Percentiles rank a stretch among this genome's conserved stretches.
Evolutionary conservation across 2,329 filamentous ascomycete species (phyloP).

Genomic region (Camillea tinctor): DNA sequence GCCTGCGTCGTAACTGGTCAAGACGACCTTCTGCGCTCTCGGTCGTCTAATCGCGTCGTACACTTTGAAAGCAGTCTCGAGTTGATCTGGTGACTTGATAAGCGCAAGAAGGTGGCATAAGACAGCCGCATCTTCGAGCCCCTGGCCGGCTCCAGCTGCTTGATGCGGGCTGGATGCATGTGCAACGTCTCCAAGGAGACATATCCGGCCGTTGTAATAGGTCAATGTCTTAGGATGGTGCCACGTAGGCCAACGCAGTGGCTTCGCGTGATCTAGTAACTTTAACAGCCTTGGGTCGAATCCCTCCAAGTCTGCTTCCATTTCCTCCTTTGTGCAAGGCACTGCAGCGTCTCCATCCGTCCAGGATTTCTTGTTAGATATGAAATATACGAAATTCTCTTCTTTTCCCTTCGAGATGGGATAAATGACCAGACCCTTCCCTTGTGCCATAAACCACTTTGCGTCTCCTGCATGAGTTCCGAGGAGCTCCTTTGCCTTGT

Average conservation of each 20-base stretch:
- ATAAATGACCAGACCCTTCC: conserved; percentile 22
- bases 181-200: conserved; percentile 28
- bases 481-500: conserved; percentile 24
- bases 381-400: conserved; percentile 28
- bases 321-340: conserved; percentile 27
- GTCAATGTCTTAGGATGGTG: conserved; percentile 27
- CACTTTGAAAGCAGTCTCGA: conserved; percentile 24
- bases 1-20: conserved; percentile 31
- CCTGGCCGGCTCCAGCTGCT: conserved; percentile 28
- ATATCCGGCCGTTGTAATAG: conserved; percentile 23
- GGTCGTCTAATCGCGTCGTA: conserved; percentile 32
- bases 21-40: conserved; percentile 31
- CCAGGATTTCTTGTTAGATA: conserved; percentile 19
- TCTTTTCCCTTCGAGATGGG: conserved; percentile 27
- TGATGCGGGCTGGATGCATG: conserved; percentile 27
- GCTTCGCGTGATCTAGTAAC: conserved; percentile 25
- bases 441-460: conserved; percentile 29
- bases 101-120: conserved; percentile 24
- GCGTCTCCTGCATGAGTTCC: conserved; percentile 29
- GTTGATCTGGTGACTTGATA: conserved; percentile 15
- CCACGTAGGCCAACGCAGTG: conserved; percentile 26
- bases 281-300: conserved; percentile 23
- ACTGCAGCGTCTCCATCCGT: conserved; percentile 19
- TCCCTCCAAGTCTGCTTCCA: conserved; percentile 23
- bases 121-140: conserved; percentile 28